These are phyloP conservation scores for Aristolochia californica DNA, from an alignment of 164 flowering plant species.

Conservation along the genomic window DNA sequence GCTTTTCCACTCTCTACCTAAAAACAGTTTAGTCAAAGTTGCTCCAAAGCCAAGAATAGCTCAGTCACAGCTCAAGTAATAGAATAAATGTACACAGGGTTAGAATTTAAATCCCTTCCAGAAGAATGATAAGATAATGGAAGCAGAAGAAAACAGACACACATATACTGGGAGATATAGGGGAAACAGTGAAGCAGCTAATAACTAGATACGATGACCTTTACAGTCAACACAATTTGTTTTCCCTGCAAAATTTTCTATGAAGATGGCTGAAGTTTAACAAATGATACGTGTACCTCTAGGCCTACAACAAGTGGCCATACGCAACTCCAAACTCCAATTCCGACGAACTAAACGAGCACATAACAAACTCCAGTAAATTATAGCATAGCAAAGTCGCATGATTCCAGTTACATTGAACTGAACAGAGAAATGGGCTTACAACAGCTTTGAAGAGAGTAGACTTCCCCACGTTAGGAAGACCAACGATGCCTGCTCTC, in stretches of 20 bases:
- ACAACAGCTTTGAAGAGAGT: slow-evolving; percentile 97
- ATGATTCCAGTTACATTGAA: not conserved
- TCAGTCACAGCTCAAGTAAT: no score
- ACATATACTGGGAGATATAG: no score
- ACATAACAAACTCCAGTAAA: not conserved
- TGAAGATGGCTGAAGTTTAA: no score
- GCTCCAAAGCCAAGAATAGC: not conserved
- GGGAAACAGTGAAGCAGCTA: no score
- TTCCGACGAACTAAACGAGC: not conserved
- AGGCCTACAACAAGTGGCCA: not conserved
- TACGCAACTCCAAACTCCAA: not conserved
- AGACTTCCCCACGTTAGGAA: slow-evolving; percentile 96
- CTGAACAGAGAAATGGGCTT: slow-evolving; percentile 12
- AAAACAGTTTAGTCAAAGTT: no score
- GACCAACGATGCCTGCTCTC: slow-evolving; percentile 96
- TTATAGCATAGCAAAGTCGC: not conserved
- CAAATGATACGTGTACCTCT: no score
- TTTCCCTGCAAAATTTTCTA: no score
- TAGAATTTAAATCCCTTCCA: not conserved
- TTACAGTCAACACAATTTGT: no score
- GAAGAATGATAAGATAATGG: not conserved
- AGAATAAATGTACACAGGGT: not conserved
- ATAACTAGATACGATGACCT: no score
- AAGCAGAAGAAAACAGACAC: no score
- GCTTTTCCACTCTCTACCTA: slow-evolving; percentile 99